Conservation (phyloP, 257 asterid species). For the Solanum lignicaule region DNA sequence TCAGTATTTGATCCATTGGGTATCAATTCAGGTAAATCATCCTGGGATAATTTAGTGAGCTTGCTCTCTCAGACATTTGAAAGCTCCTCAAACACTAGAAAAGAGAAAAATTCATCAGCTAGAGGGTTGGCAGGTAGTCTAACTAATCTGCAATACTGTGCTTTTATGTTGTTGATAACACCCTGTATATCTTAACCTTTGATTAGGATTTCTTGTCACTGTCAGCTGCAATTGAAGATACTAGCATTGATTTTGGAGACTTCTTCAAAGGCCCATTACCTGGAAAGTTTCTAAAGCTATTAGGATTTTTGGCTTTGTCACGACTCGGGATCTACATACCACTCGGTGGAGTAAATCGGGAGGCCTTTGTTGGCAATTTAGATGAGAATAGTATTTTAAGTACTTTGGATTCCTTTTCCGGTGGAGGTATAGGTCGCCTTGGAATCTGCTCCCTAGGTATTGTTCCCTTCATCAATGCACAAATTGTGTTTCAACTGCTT, state of each 20-base stretch:
- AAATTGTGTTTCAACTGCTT: slow-evolving; percentile 95
- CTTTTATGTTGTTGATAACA: slow-evolving; percentile 12
- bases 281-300: slow-evolving; percentile 87
- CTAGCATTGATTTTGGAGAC: slow-evolving; percentile 90
- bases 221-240: slow-evolving; percentile 98
- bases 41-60: slow-evolving; percentile 37
- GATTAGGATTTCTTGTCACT: slow-evolving; percentile 44
- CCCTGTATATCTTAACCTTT: slow-evolving; percentile 35
- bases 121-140: slow-evolving; percentile 82
- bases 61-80: slow-evolving; percentile 41
- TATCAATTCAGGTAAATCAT: slow-evolving; percentile 41
- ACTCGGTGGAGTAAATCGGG: slow-evolving; percentile 93
- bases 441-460: slow-evolving; percentile 96
- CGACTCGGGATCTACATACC: slow-evolving; percentile 92
- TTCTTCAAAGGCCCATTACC: slow-evolving; percentile 98
- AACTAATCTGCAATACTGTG: not conserved
- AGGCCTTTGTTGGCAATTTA: slow-evolving; percentile 81
- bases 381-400: slow-evolving; percentile 88
- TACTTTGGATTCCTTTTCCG: slow-evolving; percentile 93
- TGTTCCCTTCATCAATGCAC: slow-evolving; percentile 96
- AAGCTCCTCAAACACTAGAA: slow-evolving; percentile 62
- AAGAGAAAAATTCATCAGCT: slow-evolving; percentile 58
- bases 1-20: slow-evolving; percentile 72
- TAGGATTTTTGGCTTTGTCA: slow-evolving; percentile 80
- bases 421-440: slow-evolving; percentile 98